Evolutionary conservation across 1,139 yeast species (phyloP).

Genomic region (Insectozyma bohioensis): DNA sequence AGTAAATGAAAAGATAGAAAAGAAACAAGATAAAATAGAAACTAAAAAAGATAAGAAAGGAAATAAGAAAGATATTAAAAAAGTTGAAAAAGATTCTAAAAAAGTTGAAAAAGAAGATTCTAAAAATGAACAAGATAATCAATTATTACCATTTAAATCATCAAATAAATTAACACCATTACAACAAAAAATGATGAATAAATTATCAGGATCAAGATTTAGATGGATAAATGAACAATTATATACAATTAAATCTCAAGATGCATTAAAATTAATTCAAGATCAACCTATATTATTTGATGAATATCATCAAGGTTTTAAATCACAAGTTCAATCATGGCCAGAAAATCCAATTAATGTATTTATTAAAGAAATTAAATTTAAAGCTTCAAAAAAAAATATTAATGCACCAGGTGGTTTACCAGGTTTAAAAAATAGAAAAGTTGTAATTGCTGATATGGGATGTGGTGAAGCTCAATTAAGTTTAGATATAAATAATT

Average conservation of each 20-base stretch:
- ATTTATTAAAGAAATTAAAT: slow-evolving; percentile 70
- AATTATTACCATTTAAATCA: slow-evolving; percentile 14
- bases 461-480: slow-evolving; percentile 98
- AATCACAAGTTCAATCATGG: slow-evolving; percentile 94
- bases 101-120: slow-evolving; percentile 7
- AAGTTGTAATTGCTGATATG: slow-evolving; percentile 90
- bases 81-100: slow-evolving; percentile 9
- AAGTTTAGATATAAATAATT: slow-evolving; percentile 60
- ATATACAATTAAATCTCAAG: slow-evolving; percentile 77
- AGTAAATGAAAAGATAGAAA: slow-evolving; percentile 9
- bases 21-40: slow-evolving; percentile 4
- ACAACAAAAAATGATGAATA: slow-evolving; percentile 94
- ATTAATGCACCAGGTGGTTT: slow-evolving; percentile 95
- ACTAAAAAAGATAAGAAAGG: slow-evolving; percentile 8
- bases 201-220: slow-evolving; percentile 90
- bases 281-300: slow-evolving; percentile 88
- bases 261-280: slow-evolving; percentile 69
- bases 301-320: slow-evolving; percentile 93
- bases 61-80: slow-evolving; percentile 13
- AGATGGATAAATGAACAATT: slow-evolving; percentile 97
- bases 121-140: slow-evolving; percentile 5
- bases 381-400: slow-evolving; percentile 56
- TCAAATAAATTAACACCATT: slow-evolving; percentile 71
- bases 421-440: slow-evolving; percentile 59
- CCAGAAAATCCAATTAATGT: slow-evolving; percentile 97